These are phyloP conservation scores for Epichloe baconii DNA, from an alignment of 2,329 filamentous ascomycete species.

Conservation along the genomic window DNA sequence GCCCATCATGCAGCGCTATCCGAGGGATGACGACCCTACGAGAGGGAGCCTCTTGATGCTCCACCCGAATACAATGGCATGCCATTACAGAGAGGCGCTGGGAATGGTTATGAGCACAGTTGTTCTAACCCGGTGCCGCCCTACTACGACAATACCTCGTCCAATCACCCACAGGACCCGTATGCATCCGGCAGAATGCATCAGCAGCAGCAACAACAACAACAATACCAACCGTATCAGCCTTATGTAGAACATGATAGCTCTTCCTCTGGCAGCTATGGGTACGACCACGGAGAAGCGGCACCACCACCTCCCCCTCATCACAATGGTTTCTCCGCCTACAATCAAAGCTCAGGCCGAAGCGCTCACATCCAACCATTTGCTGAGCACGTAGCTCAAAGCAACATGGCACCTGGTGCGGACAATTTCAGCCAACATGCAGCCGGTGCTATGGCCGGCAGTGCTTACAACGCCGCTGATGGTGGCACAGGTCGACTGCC, in stretches of 20 bases:
- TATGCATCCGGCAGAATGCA: background rate
- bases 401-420: slow-evolving; percentile 44
- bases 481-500: slow-evolving; percentile 21
- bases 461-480: slow-evolving; percentile 54
- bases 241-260: background rate
- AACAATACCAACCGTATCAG: background rate
- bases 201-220: background rate
- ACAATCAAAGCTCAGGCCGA: slow-evolving; percentile 8
- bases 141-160: slow-evolving; percentile 18
- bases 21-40: slow-evolving; percentile 17
- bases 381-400: slow-evolving; percentile 9
- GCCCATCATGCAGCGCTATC: slow-evolving; percentile 20
- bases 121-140: slow-evolving; percentile 5
- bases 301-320: slow-evolving; percentile 5
- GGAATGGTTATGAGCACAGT: slow-evolving; percentile 9
- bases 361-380: slow-evolving; percentile 15
- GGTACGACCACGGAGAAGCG: background rate
- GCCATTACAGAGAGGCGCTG: slow-evolving; percentile 4
- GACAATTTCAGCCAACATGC: slow-evolving; percentile 54
- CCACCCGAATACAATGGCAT: slow-evolving; percentile 1
- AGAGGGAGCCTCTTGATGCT: slow-evolving; percentile 23
- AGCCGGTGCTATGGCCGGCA: slow-evolving; percentile 52
- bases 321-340: slow-evolving; percentile 13
- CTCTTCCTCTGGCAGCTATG: background rate
- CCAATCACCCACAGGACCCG: background rate